phyloP scores from a whole-genome alignment of 176 grass and related monocot species.

The Cymbopogon citratus region DNA sequence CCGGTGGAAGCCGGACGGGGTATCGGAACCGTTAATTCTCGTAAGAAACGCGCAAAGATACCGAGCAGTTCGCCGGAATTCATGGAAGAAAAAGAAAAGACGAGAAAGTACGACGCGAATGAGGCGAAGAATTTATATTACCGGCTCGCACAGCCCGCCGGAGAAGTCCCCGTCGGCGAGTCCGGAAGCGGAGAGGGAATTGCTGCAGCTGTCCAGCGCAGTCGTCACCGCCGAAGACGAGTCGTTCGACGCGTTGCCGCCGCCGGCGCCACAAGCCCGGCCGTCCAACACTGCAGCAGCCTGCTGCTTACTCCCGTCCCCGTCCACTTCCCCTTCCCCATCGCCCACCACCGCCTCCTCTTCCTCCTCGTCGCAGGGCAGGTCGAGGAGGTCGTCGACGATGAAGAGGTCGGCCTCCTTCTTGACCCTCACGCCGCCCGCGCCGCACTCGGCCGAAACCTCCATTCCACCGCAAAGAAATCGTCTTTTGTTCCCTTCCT shows the following conservation, averaged over 20 bases:
- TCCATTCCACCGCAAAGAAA: conserved; percentile 25
- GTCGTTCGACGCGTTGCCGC: conserved; percentile 46
- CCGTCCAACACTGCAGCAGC: neutral
- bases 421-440: conserved; percentile 34
- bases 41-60: neutral
- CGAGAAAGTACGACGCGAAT: neutral
- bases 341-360: conserved; percentile 6
- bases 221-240: conserved; percentile 83
- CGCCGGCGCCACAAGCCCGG: neutral
- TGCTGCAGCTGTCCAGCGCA: conserved; percentile 79
- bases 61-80: neutral
- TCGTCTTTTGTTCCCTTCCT: neutral
- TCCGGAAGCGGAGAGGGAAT: conserved; percentile 75
- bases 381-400: conserved; percentile 86
- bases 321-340: conserved; percentile 2
- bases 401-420: conserved; percentile 63
- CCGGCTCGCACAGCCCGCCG: conserved; percentile 75
- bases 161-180: conserved; percentile 57
- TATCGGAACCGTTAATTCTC: neutral
- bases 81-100: neutral
- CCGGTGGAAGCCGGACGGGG: neutral
- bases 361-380: conserved; percentile 63
- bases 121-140: conserved; percentile 20
- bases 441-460: conserved; percentile 28
- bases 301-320: neutral